A percentile compares a stretch with the other conserved stretches of the same genome.
Evolutionary conservation across 805 yeast species (phyloP).

Genomic region (Kodamaea neixiangensis): DNA sequence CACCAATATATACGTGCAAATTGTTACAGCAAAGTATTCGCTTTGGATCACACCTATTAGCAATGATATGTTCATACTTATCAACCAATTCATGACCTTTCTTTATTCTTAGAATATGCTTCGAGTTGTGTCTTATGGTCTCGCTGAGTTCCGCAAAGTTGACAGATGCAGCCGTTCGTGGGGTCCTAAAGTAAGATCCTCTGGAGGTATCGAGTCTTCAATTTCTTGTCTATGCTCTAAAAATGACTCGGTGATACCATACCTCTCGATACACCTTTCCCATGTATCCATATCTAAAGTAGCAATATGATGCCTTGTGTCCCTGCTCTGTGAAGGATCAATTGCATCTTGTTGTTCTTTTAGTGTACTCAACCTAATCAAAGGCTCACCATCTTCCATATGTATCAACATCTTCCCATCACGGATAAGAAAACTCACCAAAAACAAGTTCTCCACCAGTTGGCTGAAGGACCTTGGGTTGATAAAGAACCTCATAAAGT

Average conservation of each 20-base stretch:
- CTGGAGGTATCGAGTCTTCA: constrained; percentile 27
- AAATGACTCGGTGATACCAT: constrained; percentile 56
- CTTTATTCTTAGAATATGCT: too few species aligned
- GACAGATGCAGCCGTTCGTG: constrained; percentile 8
- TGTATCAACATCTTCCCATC: constrained; percentile 64
- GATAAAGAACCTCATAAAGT: constrained; percentile 64
- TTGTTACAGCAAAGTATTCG: too few species aligned
- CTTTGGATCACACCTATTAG: too few species aligned
- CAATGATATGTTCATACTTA: too few species aligned
- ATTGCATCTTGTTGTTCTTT: constrained; percentile 20
- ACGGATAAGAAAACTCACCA: constrained; percentile 74
- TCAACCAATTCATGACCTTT: too few species aligned
- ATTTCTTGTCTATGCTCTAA: constrained; percentile 43
- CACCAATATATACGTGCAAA: too few species aligned
- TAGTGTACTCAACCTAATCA: constrained; percentile 38
- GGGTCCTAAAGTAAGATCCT: constrained; percentile 13
- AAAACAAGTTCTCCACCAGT: constrained; percentile 82
- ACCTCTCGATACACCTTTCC: constrained; percentile 54
- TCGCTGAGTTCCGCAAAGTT: too few species aligned
- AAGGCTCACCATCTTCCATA: constrained; percentile 48
- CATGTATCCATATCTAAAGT: constrained; percentile 69
- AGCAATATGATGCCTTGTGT: constrained; percentile 67
- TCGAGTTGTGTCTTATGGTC: background rate
- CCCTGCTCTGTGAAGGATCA: constrained; percentile 23
- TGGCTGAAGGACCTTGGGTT: constrained; percentile 78